These are phyloP conservation scores for Nemania sp. DNA, from an alignment of 2,329 filamentous ascomycete genomes.

Conservation along the genomic window DNA sequence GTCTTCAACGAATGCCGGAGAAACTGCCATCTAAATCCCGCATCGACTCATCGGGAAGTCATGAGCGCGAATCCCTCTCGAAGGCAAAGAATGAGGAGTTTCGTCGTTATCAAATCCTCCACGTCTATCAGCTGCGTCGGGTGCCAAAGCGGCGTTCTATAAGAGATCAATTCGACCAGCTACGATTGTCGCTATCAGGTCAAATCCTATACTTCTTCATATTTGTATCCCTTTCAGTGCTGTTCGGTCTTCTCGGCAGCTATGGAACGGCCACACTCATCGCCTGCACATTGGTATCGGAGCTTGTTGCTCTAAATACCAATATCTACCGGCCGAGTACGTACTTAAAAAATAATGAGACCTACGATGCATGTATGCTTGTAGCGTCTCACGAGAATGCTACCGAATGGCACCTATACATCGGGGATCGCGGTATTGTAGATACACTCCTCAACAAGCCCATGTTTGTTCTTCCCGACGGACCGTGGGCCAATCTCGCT, in stretches of 20 bases:
- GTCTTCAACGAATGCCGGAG: slow-evolving; percentile 1
- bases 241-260: slow-evolving; percentile 34
- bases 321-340: slow-evolving; percentile 36
- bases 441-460: slow-evolving; percentile 48
- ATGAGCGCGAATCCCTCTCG: no score
- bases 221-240: slow-evolving; percentile 21
- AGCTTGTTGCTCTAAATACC: slow-evolving; percentile 36
- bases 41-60: not conserved
- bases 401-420: slow-evolving; percentile 46
- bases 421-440: slow-evolving; percentile 45
- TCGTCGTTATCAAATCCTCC: slow-evolving; percentile 5
- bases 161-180: not conserved
- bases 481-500: slow-evolving; percentile 9
- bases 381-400: slow-evolving; percentile 46
- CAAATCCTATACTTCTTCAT: not conserved
- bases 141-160: not conserved
- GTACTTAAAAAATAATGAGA: slow-evolving; percentile 46
- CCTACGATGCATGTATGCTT: slow-evolving; percentile 48
- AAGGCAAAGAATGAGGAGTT: not conserved
- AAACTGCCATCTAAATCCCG: not conserved
- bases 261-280: slow-evolving; percentile 43
- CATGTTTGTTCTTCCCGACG: slow-evolving; percentile 42
- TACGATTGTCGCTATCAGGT: not conserved
- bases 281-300: slow-evolving; percentile 38
- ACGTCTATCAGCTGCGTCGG: slow-evolving; percentile 1